These are phyloP conservation scores for Ophiosphaerella korrae DNA, from an alignment of 2,329 filamentous ascomycete genomes.

Conservation along the genomic window DNA sequence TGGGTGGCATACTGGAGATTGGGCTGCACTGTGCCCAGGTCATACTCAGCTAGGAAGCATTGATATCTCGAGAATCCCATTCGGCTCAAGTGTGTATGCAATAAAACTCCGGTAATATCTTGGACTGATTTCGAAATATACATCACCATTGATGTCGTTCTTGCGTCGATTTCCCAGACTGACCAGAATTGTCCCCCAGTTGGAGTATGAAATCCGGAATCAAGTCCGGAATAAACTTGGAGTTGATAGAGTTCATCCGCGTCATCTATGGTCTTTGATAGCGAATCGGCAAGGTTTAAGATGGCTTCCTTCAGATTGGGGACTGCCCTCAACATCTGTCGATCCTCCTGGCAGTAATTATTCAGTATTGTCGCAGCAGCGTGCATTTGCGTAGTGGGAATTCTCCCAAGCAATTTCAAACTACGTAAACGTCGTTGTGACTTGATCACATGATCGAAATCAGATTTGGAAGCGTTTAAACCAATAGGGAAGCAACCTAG, in stretches of 20 bases:
- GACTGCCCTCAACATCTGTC: constrained; percentile 22
- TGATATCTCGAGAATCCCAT: constrained; percentile 43
- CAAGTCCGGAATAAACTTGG: constrained; percentile 41
- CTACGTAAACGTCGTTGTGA: constrained; percentile 39
- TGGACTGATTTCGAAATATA: constrained; percentile 45
- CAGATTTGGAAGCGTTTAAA: constrained; percentile 34
- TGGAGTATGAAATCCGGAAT: constrained; percentile 46
- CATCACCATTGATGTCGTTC: constrained; percentile 35
- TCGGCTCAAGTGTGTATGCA: constrained; percentile 44
- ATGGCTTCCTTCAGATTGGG: constrained; percentile 31
- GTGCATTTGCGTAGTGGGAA: constrained; percentile 31
- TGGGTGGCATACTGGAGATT: constrained; percentile 9
- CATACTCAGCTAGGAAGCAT: constrained; percentile 41
- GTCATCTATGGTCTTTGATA: constrained; percentile 31
- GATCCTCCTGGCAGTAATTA: constrained; percentile 19
- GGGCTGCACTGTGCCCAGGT: constrained; percentile 21
- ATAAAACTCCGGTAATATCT: constrained; percentile 31
- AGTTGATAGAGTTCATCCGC: constrained; percentile 35
- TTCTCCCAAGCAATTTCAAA: constrained; percentile 35
- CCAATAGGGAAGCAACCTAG: constrained; percentile 47
- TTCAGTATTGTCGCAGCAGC: constrained; percentile 19
- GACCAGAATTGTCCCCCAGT: constrained; percentile 42
- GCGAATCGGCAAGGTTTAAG: constrained; percentile 24
- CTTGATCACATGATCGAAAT: constrained; percentile 39
- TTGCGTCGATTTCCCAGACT: constrained; percentile 40